Conservation (phyloP, 2,329 filamentous ascomycete species). For the Fusarium hostae region DNA sequence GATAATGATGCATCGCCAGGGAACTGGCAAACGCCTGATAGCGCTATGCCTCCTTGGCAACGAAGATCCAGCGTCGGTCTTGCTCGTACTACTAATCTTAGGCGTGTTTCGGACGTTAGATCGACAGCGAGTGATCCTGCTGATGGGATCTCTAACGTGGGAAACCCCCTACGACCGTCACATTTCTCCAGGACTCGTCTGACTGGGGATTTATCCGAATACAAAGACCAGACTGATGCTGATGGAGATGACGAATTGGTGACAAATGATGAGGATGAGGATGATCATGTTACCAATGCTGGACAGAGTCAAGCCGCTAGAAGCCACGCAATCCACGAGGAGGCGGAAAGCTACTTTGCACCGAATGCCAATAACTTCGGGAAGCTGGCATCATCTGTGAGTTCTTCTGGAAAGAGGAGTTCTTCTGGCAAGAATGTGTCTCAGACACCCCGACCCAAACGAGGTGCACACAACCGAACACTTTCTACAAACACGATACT, state of each 20-base stretch:
- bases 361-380: constrained; percentile 58
- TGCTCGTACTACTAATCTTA: constrained; percentile 59
- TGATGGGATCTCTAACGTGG: constrained; percentile 67
- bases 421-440: constrained; percentile 46
- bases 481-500: constrained; percentile 85
- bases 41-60: constrained; percentile 59
- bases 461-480: constrained; percentile 73
- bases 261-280: constrained; percentile 79
- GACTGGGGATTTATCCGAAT: constrained; percentile 49
- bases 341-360: constrained; percentile 65
- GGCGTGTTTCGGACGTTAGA: constrained; percentile 65
- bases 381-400: constrained; percentile 50
- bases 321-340: constrained; percentile 46
- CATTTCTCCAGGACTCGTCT: constrained; percentile 54
- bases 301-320: constrained; percentile 48
- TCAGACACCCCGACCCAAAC: constrained; percentile 50
- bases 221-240: constrained; percentile 77
- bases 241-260: constrained; percentile 92
- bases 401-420: constrained; percentile 46
- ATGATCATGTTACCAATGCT: constrained; percentile 61
- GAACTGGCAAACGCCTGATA: constrained; percentile 63
- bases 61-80: constrained; percentile 64
- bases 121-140: constrained; percentile 73
- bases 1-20: constrained; percentile 59
- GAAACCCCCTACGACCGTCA: constrained; percentile 46